Evolutionary conservation across 768 basidiomycete genomes (phyloP), one percentile per base, ranked within the genome.

Genomic region (Xerocomellus chrysenteron): DNA sequence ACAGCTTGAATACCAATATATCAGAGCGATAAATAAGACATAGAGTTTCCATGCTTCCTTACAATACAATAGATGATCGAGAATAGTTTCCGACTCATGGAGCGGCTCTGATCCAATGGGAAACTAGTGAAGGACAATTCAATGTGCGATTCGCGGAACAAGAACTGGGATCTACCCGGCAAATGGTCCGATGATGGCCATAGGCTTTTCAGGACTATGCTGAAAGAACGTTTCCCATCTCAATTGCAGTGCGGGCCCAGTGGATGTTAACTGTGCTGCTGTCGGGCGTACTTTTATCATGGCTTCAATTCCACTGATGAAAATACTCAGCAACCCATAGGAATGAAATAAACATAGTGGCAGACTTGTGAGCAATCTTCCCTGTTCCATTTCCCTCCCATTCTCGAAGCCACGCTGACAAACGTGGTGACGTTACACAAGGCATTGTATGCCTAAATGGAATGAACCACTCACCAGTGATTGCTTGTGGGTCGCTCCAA

Each of bases 211-310:
- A 0, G 80, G 79, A 10, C 70, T 72, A 19, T 72, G 65, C 24
- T 67, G 73, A 46, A 81, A 87, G 65, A 80, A 82, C 13, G 69
- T 65, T 2, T 78, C 69, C 86, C 86, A 88, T 48, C 76, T 69
- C 24, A 66, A 52, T 39, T 74, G 66, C 57, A 87, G 83, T 1
- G 64, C 72, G 4, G 81, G 75, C 1, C 73, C 74, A 35, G 13
- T 2, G 36, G 75, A 73, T 50, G 74, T 67, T n/a, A 85, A 66
- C 41, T 87, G 84, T 21, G 71, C 71, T 2, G 65, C 58, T 7
- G 68, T 76, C 1, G 83, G 85, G 8, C 86, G 75, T 24, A 86
- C 58, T 65, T 84, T 86, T 52, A 80, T 70, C 0, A 81, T 78
- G 14, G 78, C 79, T 60, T 85, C 83, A 10, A 82, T 58, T 8